phyloP scores from a whole-genome alignment of 305 asterid genomes.

The Fraxinus baroniana region DNA sequence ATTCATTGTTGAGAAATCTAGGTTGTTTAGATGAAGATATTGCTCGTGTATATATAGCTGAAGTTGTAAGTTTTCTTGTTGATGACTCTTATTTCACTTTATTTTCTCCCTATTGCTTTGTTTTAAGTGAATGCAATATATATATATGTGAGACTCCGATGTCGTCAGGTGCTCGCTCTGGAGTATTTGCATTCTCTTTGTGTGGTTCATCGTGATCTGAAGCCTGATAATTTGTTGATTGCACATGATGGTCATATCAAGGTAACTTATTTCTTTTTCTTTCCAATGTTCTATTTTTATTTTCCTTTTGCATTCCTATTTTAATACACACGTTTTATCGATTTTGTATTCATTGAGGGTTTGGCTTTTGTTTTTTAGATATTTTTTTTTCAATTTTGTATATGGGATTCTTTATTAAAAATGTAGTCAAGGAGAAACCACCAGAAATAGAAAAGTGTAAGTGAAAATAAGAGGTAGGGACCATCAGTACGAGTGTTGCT shows the following conservation, averaged over 20 bases:
- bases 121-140: slow-evolving; percentile 14
- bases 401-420: background rate
- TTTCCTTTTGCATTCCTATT: background rate
- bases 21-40: slow-evolving; percentile 99
- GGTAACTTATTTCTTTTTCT: slow-evolving; percentile 43
- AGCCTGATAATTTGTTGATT: slow-evolving; percentile 98
- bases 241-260: slow-evolving; percentile 99
- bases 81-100: background rate
- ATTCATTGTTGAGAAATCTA: slow-evolving; percentile 90
- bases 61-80: slow-evolving; percentile 75
- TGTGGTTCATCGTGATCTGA: slow-evolving; percentile 97
- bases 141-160: slow-evolving; percentile 27
- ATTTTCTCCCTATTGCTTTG: slow-evolving; percentile 9
- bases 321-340: slow-evolving; percentile 11
- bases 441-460: background rate
- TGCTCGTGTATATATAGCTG: slow-evolving; percentile 95
- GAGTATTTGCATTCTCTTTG: slow-evolving; percentile 92
- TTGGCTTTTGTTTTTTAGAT: slow-evolving; percentile 6
- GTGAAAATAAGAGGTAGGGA: slow-evolving; percentile 1
- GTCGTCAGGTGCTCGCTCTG: slow-evolving; percentile 92
- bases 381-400: background rate
- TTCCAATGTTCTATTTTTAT: background rate
- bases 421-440: background rate
- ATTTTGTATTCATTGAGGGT: slow-evolving; percentile 1
- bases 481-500: background rate